These are phyloP conservation scores for Niveomyces coronatus DNA, from an alignment of 2,329 filamentous ascomycete genomes.

Conservation along the genomic window DNA sequence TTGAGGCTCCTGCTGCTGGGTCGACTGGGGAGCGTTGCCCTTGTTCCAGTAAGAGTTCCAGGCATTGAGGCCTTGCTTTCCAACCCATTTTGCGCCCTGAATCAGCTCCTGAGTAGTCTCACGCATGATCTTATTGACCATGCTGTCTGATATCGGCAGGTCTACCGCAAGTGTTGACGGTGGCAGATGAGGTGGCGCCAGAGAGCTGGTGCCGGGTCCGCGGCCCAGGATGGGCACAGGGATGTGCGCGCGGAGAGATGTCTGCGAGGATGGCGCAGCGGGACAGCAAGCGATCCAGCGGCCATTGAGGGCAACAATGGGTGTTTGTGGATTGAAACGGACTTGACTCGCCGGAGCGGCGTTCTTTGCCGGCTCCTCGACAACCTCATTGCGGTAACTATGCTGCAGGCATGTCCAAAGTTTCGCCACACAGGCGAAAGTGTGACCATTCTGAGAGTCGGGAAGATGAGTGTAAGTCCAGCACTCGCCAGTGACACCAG, in stretches of 20 bases:
- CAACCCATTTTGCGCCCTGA: slow-evolving; percentile 63
- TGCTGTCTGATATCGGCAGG: slow-evolving; percentile 58
- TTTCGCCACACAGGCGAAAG: slow-evolving; percentile 68
- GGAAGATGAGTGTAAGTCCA: slow-evolving; percentile 58
- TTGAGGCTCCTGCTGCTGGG: slow-evolving; percentile 32
- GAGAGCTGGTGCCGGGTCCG: slow-evolving; percentile 45
- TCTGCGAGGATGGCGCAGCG: slow-evolving; percentile 58
- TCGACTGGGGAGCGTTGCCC: slow-evolving; percentile 28
- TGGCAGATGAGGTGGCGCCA: slow-evolving; percentile 61
- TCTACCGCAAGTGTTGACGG: slow-evolving; percentile 58
- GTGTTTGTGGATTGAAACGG: slow-evolving; percentile 41
- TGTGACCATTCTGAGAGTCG: slow-evolving; percentile 30
- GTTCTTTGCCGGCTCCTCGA: slow-evolving; percentile 34
- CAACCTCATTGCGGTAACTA: slow-evolving; percentile 35
- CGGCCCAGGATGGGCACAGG: slow-evolving; percentile 45
- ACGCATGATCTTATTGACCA: slow-evolving; percentile 67
- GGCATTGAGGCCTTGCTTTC: slow-evolving; percentile 65
- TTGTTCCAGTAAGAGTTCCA: slow-evolving; percentile 76
- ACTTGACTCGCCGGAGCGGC: slow-evolving; percentile 26
- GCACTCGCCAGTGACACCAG: slow-evolving; percentile 76
- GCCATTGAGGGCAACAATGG: slow-evolving; percentile 58
- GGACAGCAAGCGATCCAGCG: slow-evolving; percentile 73
- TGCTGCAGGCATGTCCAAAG: slow-evolving; percentile 82
- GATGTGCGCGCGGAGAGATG: slow-evolving; percentile 57
- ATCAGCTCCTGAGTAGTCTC: slow-evolving; percentile 72